Conservation (phyloP, 129 eudicot genomes). For the Artemisia annua region DNA sequence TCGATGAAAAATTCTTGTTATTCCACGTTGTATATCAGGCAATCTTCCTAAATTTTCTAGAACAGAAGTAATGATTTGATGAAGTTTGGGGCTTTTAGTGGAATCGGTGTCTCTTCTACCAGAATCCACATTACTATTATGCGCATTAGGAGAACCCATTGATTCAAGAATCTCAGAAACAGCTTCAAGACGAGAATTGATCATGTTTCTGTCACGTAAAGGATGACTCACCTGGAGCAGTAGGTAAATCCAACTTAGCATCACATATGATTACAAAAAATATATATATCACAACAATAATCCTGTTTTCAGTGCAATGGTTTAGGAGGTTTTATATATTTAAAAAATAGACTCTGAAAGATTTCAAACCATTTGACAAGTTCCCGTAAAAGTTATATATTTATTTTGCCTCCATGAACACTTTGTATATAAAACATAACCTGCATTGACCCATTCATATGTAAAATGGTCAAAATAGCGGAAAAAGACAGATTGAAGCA, state of each 20-base stretch:
- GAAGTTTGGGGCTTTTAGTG: constrained; percentile 43
- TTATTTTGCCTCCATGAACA: too few relatives aligned
- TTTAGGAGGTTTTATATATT: too few relatives aligned
- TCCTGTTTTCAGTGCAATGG: too few relatives aligned
- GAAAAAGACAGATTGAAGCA: constrained; percentile 11
- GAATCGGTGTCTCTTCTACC: constrained; percentile 26
- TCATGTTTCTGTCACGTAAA: constrained; percentile 69
- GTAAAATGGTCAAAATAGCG: neutral
- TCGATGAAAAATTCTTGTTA: constrained; percentile 89
- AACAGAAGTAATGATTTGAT: constrained; percentile 63
- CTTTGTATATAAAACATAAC: too few relatives aligned
- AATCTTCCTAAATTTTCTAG: constrained; percentile 57
- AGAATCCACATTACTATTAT: neutral
- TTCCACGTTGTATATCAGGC: constrained; percentile 95
- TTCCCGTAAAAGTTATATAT: too few relatives aligned
- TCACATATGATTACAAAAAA: neutral
- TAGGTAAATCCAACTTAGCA: constrained; percentile 18
- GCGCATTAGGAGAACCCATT: constrained; percentile 44
- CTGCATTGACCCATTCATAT: neutral
- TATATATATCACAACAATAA: too few relatives aligned
- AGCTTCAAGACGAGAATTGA: constrained; percentile 81
- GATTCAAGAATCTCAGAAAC: constrained; percentile 83
- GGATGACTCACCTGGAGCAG: constrained; percentile 84
- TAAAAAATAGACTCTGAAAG: too few relatives aligned
- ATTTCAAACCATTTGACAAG: too few relatives aligned